Evolutionary conservation across 176 grass and related monocot genomes (phyloP).

Genomic region (Neostapfia colusana): DNA sequence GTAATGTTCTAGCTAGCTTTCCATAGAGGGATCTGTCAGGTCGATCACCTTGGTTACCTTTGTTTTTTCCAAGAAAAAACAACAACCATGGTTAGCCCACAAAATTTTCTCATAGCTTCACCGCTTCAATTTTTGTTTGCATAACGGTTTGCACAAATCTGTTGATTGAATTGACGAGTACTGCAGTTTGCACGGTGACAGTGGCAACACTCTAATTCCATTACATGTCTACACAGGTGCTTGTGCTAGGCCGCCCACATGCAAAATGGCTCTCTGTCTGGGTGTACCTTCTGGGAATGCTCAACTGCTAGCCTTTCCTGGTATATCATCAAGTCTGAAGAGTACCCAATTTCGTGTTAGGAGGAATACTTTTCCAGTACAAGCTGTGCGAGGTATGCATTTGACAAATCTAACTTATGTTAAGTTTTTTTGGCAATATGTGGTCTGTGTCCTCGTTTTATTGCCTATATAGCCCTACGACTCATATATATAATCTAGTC

Average conservation of each 20-base stretch:
- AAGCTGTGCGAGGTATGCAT: constrained; percentile 35
- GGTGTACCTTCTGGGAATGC: constrained; percentile 36
- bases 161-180: neutral
- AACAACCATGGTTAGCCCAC: neutral
- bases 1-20: neutral
- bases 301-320: constrained; percentile 50
- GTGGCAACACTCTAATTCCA: neutral
- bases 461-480: neutral
- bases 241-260: neutral
- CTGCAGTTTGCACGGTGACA: neutral
- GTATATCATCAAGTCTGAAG: constrained; percentile 27
- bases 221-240: constrained; percentile 28
- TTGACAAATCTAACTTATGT: neutral
- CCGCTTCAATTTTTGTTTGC: neutral
- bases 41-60: neutral
- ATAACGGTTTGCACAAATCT: neutral
- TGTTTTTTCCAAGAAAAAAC: neutral
- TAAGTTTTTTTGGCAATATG: neutral
- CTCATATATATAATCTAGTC: neutral
- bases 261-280: constrained; percentile 45
- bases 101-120: neutral
- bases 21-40: neutral
- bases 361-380: constrained; percentile 5
- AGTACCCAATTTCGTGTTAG: neutral
- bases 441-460: neutral